phyloP scores from a whole-genome alignment of 352 stramenopile genomes.

The Phytophthora ramorum region DNA sequence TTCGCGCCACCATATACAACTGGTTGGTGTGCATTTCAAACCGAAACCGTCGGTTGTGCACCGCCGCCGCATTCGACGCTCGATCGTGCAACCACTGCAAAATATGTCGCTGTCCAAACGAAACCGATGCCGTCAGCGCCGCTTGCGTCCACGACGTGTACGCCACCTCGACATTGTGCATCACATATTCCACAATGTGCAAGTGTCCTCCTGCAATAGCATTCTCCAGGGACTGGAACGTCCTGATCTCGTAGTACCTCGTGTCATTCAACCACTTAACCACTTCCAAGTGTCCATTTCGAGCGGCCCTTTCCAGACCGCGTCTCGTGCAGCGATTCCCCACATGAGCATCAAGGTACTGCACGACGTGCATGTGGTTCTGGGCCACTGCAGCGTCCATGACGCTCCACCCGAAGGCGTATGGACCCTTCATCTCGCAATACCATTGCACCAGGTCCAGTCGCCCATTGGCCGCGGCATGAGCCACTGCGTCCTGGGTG shows the following conservation, averaged over 20 bases:
- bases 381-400: constrained; percentile 55
- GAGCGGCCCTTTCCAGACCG: constrained; percentile 42
- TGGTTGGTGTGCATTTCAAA: constrained; percentile 39
- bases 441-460: constrained; percentile 50
- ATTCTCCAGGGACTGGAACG: constrained; percentile 47
- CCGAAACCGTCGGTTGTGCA: constrained; percentile 27
- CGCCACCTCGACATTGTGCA: constrained; percentile 42
- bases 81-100: constrained; percentile 45
- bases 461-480: constrained; percentile 37
- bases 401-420: constrained; percentile 48
- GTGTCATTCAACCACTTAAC: constrained; percentile 47
- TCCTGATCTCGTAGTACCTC: constrained; percentile 46
- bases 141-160: constrained; percentile 47
- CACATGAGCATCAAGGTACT: constrained; percentile 37
- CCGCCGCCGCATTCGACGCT: constrained; percentile 17
- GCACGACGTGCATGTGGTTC: constrained; percentile 49
- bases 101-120: constrained; percentile 34
- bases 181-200: constrained; percentile 47
- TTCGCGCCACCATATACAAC: constrained; percentile 33
- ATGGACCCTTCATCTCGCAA: constrained; percentile 47
- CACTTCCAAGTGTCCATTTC: constrained; percentile 43
- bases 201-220: constrained; percentile 50
- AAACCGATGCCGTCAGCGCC: constrained; percentile 34
- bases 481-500: constrained; percentile 45
- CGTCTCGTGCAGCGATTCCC: constrained; percentile 52